Conservation (phyloP, 192 early-diverging fungal genomes). For the Linnemannia schmuckeri region DNA sequence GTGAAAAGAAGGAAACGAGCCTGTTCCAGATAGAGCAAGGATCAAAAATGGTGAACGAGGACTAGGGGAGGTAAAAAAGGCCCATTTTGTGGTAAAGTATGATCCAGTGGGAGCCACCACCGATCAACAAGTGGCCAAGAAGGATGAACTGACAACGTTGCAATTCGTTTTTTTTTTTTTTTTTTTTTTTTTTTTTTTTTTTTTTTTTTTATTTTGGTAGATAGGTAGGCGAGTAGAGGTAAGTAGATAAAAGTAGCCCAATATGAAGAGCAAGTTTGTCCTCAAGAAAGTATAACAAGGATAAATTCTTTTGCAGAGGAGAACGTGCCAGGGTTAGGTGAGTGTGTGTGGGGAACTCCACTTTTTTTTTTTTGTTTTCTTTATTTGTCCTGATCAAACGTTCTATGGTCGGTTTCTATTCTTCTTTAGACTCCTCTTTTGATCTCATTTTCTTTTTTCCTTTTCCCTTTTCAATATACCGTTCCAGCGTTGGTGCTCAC, state of each 20-base stretch:
- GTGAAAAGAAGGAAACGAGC: background rate
- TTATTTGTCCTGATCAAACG: too few species aligned
- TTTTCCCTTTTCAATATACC: background rate
- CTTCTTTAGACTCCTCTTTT: background rate
- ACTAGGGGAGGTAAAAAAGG: background rate
- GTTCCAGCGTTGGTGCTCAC: too few species aligned
- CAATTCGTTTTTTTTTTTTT: background rate
- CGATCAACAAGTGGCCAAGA: background rate
- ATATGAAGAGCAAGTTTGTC: background rate
- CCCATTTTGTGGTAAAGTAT: background rate
- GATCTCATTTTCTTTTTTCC: conserved; percentile 8
- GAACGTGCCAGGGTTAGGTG: background rate
- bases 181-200: too few species aligned
- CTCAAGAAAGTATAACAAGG: background rate
- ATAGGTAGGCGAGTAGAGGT: too few species aligned
- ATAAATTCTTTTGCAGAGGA: background rate
- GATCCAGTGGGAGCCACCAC: background rate
- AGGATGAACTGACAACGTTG: background rate
- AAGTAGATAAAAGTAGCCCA: too few species aligned
- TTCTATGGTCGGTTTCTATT: background rate
- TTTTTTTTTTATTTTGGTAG: background rate
- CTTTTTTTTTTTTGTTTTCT: background rate
- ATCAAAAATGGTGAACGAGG: background rate
- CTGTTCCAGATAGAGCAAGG: background rate
- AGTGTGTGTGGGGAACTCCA: background rate